A percentile compares a stretch with the other conserved stretches of the same genome.
These are phyloP conservation scores for Aspergillus persii DNA, from an alignment of 2,329 filamentous ascomycete genomes.

Conservation along the genomic window DNA sequence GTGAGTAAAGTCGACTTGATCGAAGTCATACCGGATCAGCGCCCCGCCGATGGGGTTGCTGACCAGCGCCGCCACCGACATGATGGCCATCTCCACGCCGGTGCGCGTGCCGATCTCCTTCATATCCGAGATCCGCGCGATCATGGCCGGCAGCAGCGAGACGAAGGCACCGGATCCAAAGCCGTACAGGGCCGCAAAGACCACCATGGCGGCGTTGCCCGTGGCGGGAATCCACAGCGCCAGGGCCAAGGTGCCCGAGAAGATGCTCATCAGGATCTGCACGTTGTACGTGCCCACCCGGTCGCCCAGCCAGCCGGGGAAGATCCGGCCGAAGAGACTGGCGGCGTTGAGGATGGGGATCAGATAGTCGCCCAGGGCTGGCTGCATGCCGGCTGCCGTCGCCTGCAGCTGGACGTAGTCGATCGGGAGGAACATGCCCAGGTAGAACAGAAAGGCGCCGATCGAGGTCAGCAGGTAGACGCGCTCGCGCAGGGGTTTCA, in stretches of 20 bases:
- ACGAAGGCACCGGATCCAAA: background rate
- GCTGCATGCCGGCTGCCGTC: conserved; percentile 49
- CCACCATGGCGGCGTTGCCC: conserved; percentile 3
- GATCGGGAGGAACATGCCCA: conserved; percentile 60
- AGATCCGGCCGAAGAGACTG: conserved; percentile 31
- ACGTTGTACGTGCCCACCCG: conserved; percentile 26
- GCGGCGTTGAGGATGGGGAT: conserved; percentile 54
- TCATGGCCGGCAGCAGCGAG: background rate
- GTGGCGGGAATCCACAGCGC: background rate
- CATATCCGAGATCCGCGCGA: background rate
- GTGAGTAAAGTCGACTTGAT: background rate
- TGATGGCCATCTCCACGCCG: background rate
- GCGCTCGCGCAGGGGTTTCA: conserved; percentile 22
- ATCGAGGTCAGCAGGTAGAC: conserved; percentile 22
- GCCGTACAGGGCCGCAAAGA: background rate
- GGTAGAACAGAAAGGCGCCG: conserved; percentile 46
- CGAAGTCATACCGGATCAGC: background rate
- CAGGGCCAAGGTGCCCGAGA: conserved; percentile 18
- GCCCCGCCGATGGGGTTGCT: background rate
- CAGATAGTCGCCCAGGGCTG: conserved; percentile 51
- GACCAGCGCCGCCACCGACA: background rate
- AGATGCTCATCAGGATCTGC: background rate
- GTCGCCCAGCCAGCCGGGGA: conserved; percentile 33
- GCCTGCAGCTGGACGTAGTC: conserved; percentile 52
- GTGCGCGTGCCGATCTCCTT: background rate